Base-by-base conservation (phyloP, 352 stramenopile species). In the Pythium grandisporangium region DNA sequence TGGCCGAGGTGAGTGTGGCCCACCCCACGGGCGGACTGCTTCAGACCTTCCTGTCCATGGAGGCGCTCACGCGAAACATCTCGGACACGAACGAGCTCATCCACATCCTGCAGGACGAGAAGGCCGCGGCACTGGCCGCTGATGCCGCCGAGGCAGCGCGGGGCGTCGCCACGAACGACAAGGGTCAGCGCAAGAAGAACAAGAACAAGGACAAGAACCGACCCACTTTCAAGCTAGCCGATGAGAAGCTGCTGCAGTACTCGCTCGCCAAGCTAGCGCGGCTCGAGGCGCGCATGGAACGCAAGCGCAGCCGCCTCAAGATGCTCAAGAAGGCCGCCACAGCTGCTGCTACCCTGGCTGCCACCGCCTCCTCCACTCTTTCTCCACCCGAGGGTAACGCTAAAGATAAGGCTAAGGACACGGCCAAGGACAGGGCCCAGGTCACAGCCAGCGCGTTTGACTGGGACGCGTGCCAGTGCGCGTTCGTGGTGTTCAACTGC, bases 401-500 rank as follows among this genome's bases (percentile, higher is more conserved):
- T 51, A 1, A 64, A 65, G 17, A 37, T 3, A 67, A 55, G 3
- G 32, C 42, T 1, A 59, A 58, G 32, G 56, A 46, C 17, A 37
- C 48, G 7, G 47, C 34, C 3, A 62, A 32, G 14, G 14, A 32
- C 10, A 14, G 38, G 0, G 41, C 36, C 14, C 53, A 21, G 4
- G 27, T 35, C 1, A 51, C 59, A 0, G 44, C 56, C 2, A 56
- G 61, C 11, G 64, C 58, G 1, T 84, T 88, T 27, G 57, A 86
- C 36, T 62, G 66, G 37, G 63, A 74, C 2, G 70, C 69, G 4
- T 88, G 73, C 23, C 63, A 85, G 26, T 90, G 76, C 38, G 84
- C 84, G 0, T 94, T 93, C 39, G 71, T 95, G 0, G 76, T 93
- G 6, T 95, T 95, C 46, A 85, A 94, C 50, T 83, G 92, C 40